phyloP scores from a whole-genome alignment of 331 rosid species.

The Quercus phellos region DNA sequence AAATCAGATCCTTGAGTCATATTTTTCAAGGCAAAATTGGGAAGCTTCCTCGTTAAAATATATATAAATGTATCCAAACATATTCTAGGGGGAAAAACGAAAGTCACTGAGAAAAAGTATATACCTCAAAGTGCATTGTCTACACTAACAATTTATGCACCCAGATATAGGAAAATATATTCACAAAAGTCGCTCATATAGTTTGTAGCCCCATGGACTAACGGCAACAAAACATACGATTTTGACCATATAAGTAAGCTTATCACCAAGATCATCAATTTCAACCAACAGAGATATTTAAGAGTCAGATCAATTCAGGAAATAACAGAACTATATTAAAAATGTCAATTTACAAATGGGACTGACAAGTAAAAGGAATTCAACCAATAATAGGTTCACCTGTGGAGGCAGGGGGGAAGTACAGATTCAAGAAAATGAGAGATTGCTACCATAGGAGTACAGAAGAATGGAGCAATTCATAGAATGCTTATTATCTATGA shows the following conservation, averaged over 20 bases:
- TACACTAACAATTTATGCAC: not conserved
- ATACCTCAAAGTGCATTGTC: not conserved
- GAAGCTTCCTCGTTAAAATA: not conserved
- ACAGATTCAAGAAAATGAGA: not conserved
- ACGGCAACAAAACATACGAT: not conserved
- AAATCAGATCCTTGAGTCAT: slow-evolving; percentile 24
- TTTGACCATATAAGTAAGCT: not conserved
- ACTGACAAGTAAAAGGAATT: not conserved
- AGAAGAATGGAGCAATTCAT: not conserved
- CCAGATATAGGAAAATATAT: not conserved
- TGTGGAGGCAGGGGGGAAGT: too few species aligned
- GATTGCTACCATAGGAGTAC: not conserved
- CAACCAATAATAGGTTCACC: not conserved
- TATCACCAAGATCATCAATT: not conserved
- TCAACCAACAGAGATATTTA: not conserved
- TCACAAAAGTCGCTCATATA: not conserved
- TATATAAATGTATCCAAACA: not conserved
- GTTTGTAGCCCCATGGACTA: not conserved
- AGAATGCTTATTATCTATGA: not conserved
- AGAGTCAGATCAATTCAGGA: not conserved
- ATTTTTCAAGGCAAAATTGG: slow-evolving; percentile 1
- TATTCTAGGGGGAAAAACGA: not conserved
- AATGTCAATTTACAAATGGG: not conserved
- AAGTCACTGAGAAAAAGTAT: not conserved
- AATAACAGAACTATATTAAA: not conserved